These are phyloP conservation scores for Aspergillus sp. DNA, from an alignment of 2,329 filamentous ascomycete species.

Conservation along the genomic window DNA sequence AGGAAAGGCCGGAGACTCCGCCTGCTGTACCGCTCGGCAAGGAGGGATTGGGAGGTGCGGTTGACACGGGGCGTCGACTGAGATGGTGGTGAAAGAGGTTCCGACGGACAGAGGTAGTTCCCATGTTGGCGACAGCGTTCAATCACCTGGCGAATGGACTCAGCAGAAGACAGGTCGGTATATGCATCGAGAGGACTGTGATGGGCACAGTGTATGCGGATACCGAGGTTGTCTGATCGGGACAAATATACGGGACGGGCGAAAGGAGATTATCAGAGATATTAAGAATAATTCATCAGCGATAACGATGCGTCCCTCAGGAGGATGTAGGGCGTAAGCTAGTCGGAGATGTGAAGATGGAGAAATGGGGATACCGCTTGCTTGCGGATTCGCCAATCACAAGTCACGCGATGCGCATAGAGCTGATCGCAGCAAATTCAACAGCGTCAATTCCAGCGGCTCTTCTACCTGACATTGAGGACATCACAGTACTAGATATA, in stretches of 20 bases:
- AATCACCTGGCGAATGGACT: background rate
- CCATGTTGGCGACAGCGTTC: conserved; percentile 16
- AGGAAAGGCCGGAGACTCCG: conserved; percentile 20
- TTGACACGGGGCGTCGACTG: conserved; percentile 39
- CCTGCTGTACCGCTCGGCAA: conserved; percentile 10
- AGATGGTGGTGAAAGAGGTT: conserved; percentile 46
- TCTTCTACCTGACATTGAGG: too few relatives aligned
- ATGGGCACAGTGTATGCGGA: too few relatives aligned
- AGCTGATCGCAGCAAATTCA: background rate
- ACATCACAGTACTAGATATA: too few relatives aligned
- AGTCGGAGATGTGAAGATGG: background rate
- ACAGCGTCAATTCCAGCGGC: too few relatives aligned
- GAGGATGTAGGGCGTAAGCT: background rate
- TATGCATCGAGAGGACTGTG: too few relatives aligned
- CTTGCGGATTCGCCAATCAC: background rate
- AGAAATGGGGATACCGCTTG: background rate
- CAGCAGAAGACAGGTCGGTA: background rate
- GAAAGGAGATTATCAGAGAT: background rate
- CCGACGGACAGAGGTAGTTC: conserved; percentile 38
- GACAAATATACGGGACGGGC: too few relatives aligned
- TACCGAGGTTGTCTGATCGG: too few relatives aligned
- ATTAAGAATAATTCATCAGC: background rate
- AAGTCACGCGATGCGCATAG: background rate
- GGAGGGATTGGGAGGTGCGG: conserved; percentile 22
- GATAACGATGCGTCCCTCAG: background rate